phyloP scores from a whole-genome alignment of 2,329 filamentous ascomycete genomes.

The Ophiosphaerella herpotricha region DNA sequence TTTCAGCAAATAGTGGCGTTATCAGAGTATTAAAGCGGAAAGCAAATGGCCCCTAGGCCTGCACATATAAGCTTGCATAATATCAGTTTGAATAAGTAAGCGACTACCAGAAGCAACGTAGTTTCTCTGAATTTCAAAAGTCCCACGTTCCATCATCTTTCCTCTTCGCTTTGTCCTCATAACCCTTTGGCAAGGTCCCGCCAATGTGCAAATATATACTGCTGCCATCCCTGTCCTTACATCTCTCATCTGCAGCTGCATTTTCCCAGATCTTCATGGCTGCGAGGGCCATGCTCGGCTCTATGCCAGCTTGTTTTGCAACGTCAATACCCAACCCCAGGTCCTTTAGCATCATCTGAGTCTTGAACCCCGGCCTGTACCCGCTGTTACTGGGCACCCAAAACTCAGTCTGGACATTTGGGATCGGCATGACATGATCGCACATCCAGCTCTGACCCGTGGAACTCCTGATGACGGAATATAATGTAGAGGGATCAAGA shows the following conservation, averaged over 20 bases:
- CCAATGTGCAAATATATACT: slow-evolving; percentile 40
- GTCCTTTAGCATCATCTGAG: slow-evolving; percentile 44
- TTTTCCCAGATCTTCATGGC: slow-evolving; percentile 32
- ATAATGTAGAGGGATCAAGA: slow-evolving; percentile 31
- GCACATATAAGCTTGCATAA: too few species aligned
- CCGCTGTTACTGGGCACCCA: slow-evolving; percentile 42
- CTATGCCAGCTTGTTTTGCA: slow-evolving; percentile 31
- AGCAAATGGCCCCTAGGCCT: too few species aligned
- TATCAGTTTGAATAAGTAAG: not conserved
- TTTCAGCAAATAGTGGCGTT: not conserved
- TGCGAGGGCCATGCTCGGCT: slow-evolving; percentile 33
- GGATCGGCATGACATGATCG: slow-evolving; percentile 40
- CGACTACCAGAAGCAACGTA: not conserved
- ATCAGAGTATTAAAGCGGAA: not conserved
- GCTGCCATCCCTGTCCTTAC: slow-evolving; percentile 36
- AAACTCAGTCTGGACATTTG: slow-evolving; percentile 31
- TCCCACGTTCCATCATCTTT: slow-evolving; percentile 29
- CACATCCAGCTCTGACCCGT: slow-evolving; percentile 43
- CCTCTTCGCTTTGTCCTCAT: slow-evolving; percentile 33
- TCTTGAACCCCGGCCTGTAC: slow-evolving; percentile 40
- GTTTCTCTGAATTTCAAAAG: slow-evolving; percentile 11
- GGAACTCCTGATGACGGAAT: slow-evolving; percentile 34
- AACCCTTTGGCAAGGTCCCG: slow-evolving; percentile 27
- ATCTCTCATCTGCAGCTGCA: slow-evolving; percentile 29
- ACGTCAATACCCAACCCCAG: slow-evolving; percentile 35